Base-by-base conservation (phyloP, 768 basidiomycete species). In the Neoboletus brunneissimus region DNA sequence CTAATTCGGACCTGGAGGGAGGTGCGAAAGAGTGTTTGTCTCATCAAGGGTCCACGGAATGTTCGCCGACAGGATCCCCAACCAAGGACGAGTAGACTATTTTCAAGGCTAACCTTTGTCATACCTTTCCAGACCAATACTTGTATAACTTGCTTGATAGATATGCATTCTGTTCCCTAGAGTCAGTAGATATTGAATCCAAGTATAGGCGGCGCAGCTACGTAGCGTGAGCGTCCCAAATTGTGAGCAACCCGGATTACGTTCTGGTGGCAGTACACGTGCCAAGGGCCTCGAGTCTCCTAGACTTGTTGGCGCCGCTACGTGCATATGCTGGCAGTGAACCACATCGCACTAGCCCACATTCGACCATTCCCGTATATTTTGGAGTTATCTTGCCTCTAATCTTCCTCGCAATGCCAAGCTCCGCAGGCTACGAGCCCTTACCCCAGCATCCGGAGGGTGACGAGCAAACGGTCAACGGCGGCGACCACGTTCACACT, bases 341-440 rank as follows among this genome's bases (percentile, higher is more conserved):
- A 49, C 65, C 58, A 38, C 67, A 59, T 54, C 65, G 55, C 55
- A 44, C 49, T 29, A 37, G 45, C 40, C 55, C 45, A 47, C 52
- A 46, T 56, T 25, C 43, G 37, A 64, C 56, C 29, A 4, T 46
- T 43, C 13, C 22, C 37, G 18, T 23, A 31, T 32, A 56, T 29
- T 53, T 40, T 53, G 40, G 12, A 38, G 20, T n/a, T 10, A 15
- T 42, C 59, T 27, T n/a, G 20, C 46, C 16, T 42, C 43, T 35
- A 37, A 54, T 18, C 40, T 42, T 44, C 51, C 48, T 53, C 61
- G 52, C 34, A 12, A 81, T 81, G 80, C 75, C 77, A 18, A 75
- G 68, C 57, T 67, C 76, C 51, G 65, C 79, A 34, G 79, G 78
- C 47, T 81, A 81, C 58, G 76, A 81, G 56, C 77, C 73, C 9